These are phyloP conservation scores for Cladosporium oxysporum DNA, from an alignment of 2,329 filamentous ascomycete species.

Conservation along the genomic window DNA sequence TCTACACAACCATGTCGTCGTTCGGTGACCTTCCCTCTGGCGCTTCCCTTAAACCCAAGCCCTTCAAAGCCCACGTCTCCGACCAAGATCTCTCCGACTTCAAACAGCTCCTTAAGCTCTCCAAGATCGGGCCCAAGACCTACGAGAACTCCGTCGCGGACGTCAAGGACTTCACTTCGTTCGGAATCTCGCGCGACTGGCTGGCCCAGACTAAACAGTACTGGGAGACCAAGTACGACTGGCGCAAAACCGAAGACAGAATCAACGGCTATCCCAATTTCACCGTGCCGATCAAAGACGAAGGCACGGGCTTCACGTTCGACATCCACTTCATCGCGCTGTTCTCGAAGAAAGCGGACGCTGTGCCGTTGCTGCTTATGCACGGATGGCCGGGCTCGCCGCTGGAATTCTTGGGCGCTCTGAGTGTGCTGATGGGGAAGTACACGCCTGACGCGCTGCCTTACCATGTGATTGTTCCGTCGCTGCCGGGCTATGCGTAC, in stretches of 20 bases:
- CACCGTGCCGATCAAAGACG: constrained; percentile 45
- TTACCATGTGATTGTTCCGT: constrained; percentile 60
- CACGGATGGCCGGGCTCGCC: constrained; percentile 60
- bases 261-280: constrained; percentile 57
- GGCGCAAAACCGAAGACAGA: constrained; percentile 45
- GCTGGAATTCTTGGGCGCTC: constrained; percentile 57
- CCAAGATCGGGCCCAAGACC: constrained; percentile 50
- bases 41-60: constrained; percentile 40
- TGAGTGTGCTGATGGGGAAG: constrained; percentile 49
- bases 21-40: constrained; percentile 38
- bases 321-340: constrained; percentile 57
- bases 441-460: constrained; percentile 55
- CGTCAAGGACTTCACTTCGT: constrained; percentile 36
- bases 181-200: constrained; percentile 52
- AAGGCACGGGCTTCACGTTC: constrained; percentile 37
- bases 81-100: constrained; percentile 49
- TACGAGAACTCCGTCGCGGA: constrained; percentile 51
- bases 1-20: constrained; percentile 22
- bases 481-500: constrained; percentile 57
- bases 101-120: constrained; percentile 48
- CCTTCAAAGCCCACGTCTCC: constrained; percentile 46
- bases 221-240: constrained; percentile 52
- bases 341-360: constrained; percentile 53
- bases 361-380: constrained; percentile 54
- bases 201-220: constrained; percentile 40